Evolutionary conservation across 371 early-diverging fungal genomes (phyloP).

Genomic region (Mucor irregularis): DNA sequence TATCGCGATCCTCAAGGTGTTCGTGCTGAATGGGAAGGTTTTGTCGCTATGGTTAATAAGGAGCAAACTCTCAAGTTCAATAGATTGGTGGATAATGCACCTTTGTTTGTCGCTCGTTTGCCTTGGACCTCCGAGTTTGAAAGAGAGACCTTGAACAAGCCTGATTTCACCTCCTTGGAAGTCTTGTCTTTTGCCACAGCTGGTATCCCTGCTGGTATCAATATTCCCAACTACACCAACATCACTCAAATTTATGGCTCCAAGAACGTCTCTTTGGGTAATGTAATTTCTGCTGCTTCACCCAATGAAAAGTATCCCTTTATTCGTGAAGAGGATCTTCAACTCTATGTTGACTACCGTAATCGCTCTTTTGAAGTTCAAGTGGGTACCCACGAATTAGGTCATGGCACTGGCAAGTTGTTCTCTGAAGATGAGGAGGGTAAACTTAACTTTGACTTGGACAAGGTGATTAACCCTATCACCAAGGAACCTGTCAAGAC

Average conservation of each 20-base stretch:
- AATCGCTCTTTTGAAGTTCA: constrained; percentile 65
- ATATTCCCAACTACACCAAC: constrained; percentile 64
- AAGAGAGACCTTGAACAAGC: constrained; percentile 58
- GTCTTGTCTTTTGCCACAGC: constrained; percentile 58
- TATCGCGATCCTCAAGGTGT: constrained; percentile 68
- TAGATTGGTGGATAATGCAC: constrained; percentile 52
- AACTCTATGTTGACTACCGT: constrained; percentile 43
- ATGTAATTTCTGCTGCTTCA: constrained; percentile 56
- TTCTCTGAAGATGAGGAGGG: constrained; percentile 54
- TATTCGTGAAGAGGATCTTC: constrained; percentile 43
- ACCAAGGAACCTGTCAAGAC: constrained; percentile 46
- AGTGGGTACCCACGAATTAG: constrained; percentile 48
- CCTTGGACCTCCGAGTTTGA: constrained; percentile 64
- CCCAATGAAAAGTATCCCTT: constrained; percentile 57
- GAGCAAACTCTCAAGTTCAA: constrained; percentile 60
- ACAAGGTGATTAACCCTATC: constrained; percentile 45
- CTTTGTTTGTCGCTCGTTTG: constrained; percentile 48
- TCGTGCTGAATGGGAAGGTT: constrained; percentile 71
- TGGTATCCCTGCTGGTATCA: constrained; percentile 65
- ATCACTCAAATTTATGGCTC: constrained; percentile 58
- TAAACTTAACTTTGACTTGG: constrained; percentile 51
- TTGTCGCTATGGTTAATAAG: constrained; percentile 68
- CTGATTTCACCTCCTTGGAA: constrained; percentile 68
- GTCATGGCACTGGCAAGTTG: constrained; percentile 67
- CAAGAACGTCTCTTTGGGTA: constrained; percentile 69